phyloP scores from a whole-genome alignment of 2,329 filamentous ascomycete species.

The Trichophyton rubrum region DNA sequence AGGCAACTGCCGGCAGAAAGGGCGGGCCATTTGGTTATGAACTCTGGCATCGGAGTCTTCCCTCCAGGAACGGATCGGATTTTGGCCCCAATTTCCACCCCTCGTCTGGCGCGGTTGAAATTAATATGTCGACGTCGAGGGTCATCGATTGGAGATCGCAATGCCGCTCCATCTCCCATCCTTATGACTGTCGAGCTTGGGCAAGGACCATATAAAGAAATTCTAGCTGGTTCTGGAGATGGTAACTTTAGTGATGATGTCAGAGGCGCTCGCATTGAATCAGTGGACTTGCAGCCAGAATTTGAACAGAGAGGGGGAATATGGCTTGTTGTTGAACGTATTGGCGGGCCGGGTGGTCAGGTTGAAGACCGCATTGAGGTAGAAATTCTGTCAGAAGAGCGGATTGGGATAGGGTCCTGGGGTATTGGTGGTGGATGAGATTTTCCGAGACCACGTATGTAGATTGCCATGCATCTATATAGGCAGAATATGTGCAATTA shows the following conservation, averaged over 20 bases:
- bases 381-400: slow-evolving; percentile 32
- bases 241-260: slow-evolving; percentile 61
- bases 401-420: slow-evolving; percentile 33
- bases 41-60: slow-evolving; percentile 37
- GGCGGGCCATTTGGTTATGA: slow-evolving; percentile 57
- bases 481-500: too few species aligned
- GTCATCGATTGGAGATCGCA: slow-evolving; percentile 27
- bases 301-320: slow-evolving; percentile 45
- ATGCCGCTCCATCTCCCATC: slow-evolving; percentile 40
- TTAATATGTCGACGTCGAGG: slow-evolving; percentile 41
- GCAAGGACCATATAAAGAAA: slow-evolving; percentile 53
- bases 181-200: slow-evolving; percentile 62
- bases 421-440: slow-evolving; percentile 18
- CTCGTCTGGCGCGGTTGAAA: slow-evolving; percentile 49
- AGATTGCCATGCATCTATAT: not conserved
- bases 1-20: slow-evolving; percentile 55
- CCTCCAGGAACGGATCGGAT: slow-evolving; percentile 42
- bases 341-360: slow-evolving; percentile 49
- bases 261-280: slow-evolving; percentile 54
- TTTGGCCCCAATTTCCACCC: slow-evolving; percentile 38
- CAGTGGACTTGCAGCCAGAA: slow-evolving; percentile 63
- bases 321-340: slow-evolving; percentile 72
- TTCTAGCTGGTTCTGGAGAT: slow-evolving; percentile 55
- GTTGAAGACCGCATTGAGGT: slow-evolving; percentile 33
- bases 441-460: not conserved